A percentile compares a stretch with the other conserved stretches of the same genome.
These are phyloP conservation scores for Coemansia sp. DNA, from an alignment of 192 early-diverging fungal species.

Conservation along the genomic window DNA sequence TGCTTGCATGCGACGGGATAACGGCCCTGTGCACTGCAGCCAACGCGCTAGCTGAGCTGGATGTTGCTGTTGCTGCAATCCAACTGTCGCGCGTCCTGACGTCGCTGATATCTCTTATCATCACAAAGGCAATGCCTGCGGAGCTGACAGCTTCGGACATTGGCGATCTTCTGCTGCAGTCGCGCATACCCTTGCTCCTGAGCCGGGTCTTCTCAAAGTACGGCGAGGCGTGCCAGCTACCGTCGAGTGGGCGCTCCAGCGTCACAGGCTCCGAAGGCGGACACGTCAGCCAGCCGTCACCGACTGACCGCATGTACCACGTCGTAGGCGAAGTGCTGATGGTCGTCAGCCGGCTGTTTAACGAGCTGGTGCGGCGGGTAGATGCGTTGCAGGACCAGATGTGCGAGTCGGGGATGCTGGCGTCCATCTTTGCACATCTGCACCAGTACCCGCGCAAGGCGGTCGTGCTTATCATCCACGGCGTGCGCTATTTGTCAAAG, in stretches of 20 bases:
- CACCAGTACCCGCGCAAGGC: conserved; percentile 48
- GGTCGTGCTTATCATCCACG: conserved; percentile 44
- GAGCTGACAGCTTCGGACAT: conserved; percentile 39
- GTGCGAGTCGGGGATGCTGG: conserved; percentile 49
- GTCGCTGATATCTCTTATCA: conserved; percentile 35
- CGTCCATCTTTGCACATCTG: conserved; percentile 26
- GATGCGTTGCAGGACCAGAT: conserved; percentile 45
- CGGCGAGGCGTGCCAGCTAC: conserved; percentile 47
- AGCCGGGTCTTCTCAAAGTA: conserved; percentile 35
- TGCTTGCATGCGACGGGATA: conserved; percentile 49
- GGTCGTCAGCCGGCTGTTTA: conserved; percentile 42
- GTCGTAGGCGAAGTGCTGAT: conserved; percentile 47
- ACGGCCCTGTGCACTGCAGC: conserved; percentile 36
- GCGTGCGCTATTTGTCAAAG: conserved; percentile 50
- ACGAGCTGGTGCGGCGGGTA: conserved; percentile 43
- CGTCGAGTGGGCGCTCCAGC: conserved; percentile 29
- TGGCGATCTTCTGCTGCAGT: conserved; percentile 37
- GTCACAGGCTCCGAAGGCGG: conserved; percentile 31
- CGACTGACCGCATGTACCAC: conserved; percentile 44
- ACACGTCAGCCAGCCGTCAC: conserved; percentile 18
- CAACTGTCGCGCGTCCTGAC: conserved; percentile 45
- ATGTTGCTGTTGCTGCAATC: conserved; percentile 25
- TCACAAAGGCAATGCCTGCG: conserved; percentile 34
- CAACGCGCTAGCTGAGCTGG: conserved; percentile 27
- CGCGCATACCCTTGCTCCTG: conserved; percentile 25